Percentiles rank a stretch among this genome's conserved stretches.
Conservation (phyloP, 2,329 filamentous ascomycete species). For the Rhynchosporium graminicola region DNA sequence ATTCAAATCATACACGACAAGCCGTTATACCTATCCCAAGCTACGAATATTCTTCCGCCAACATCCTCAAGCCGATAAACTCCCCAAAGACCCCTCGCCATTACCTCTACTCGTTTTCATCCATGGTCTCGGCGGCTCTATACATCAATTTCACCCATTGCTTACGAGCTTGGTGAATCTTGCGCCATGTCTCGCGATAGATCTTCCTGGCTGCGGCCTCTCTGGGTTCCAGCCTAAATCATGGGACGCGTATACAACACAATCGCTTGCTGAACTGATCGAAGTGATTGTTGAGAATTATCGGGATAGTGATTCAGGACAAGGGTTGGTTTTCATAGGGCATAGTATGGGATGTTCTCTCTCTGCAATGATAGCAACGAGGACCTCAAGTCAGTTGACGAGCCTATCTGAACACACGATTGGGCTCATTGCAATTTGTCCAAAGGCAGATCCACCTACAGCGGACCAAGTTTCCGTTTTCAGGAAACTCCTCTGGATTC, state of each 20-base stretch:
- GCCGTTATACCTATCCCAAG: slow-evolving; percentile 65
- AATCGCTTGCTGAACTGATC: slow-evolving; percentile 74
- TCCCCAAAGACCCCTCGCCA: slow-evolving; percentile 71
- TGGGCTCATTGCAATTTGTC: slow-evolving; percentile 81
- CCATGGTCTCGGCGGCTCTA: slow-evolving; percentile 89
- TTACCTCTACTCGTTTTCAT: slow-evolving; percentile 87
- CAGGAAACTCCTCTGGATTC: slow-evolving; percentile 65
- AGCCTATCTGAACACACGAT: slow-evolving; percentile 64
- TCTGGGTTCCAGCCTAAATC: slow-evolving; percentile 70
- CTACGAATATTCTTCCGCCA: slow-evolving; percentile 82
- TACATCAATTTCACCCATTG: slow-evolving; percentile 82
- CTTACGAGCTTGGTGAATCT: slow-evolving; percentile 79
- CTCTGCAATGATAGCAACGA: slow-evolving; percentile 65
- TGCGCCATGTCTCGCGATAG: slow-evolving; percentile 82
- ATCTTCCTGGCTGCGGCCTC: slow-evolving; percentile 85
- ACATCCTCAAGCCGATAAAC: slow-evolving; percentile 79
- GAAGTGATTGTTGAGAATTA: slow-evolving; percentile 73
- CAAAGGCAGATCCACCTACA: slow-evolving; percentile 64
- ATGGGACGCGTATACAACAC: slow-evolving; percentile 78
- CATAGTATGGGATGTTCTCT: slow-evolving; percentile 91
- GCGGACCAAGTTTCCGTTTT: slow-evolving; percentile 53
- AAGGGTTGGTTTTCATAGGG: slow-evolving; percentile 77
- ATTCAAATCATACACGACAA: slow-evolving; percentile 71
- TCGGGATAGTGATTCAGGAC: slow-evolving; percentile 62
- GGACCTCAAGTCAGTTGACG: slow-evolving; percentile 52